A percentile compares a stretch with the other conserved stretches of the same genome.
Evolutionary conservation across 768 basidiomycete species (phyloP).

Genomic region (Termitomyces sp.): DNA sequence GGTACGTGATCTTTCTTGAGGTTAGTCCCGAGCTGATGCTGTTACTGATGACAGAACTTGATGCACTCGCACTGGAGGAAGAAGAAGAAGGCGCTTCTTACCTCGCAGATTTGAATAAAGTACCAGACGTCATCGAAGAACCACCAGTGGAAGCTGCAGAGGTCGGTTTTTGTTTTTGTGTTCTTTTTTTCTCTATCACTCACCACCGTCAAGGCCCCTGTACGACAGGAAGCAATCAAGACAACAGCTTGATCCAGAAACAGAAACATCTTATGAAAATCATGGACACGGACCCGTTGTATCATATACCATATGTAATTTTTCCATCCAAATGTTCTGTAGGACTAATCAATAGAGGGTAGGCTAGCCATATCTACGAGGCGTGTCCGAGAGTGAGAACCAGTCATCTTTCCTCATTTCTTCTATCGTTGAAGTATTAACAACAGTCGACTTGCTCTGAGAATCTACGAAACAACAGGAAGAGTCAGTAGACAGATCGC

Average conservation of each 20-base stretch:
- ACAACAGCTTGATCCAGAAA: constrained; percentile 32
- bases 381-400: constrained; percentile 56
- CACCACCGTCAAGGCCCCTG: constrained; percentile 29
- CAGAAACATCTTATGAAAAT: constrained; percentile 4
- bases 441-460: constrained; percentile 77
- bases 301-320: constrained; percentile 15
- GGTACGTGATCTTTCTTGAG: constrained; percentile 49
- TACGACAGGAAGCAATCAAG: constrained; percentile 49
- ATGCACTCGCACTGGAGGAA: constrained; percentile 86
- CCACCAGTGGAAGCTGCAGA: constrained; percentile 67
- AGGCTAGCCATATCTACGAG: constrained; percentile 60
- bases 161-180: constrained; percentile 30
- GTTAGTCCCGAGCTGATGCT: neutral
- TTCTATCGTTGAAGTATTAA: constrained; percentile 63
- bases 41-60: constrained; percentile 60
- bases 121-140: constrained; percentile 91
- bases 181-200: neutral
- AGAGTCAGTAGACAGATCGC: neutral
- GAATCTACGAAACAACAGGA: constrained; percentile 59
- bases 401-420: constrained; percentile 71
- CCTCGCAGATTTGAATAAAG: constrained; percentile 78
- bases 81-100: constrained; percentile 92
- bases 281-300: constrained; percentile 9
- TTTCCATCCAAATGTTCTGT: constrained; percentile 1
- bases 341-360: constrained; percentile 4